Evolutionary conservation across 2,329 filamentous ascomycete genomes (phyloP).

Genomic region (Cadophora luteo-olivacea): DNA sequence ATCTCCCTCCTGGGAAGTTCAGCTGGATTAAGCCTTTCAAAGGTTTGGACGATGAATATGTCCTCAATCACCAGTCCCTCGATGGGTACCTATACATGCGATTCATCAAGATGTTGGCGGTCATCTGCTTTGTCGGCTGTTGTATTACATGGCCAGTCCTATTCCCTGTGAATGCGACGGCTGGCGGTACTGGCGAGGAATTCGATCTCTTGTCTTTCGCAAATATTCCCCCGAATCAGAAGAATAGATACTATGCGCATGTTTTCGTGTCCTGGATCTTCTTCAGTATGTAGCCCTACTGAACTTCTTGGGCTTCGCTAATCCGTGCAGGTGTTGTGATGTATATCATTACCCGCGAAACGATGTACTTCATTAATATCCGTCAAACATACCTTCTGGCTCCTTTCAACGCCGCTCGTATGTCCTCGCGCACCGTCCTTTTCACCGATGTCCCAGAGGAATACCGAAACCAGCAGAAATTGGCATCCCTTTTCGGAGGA

Average conservation of each 20-base stretch:
- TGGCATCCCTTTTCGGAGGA: conserved; percentile 80
- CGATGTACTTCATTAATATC: conserved; percentile 88
- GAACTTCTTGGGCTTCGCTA: neutral
- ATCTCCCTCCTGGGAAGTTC: conserved; percentile 63
- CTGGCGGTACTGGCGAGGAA: conserved; percentile 67
- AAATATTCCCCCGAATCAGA: conserved; percentile 67
- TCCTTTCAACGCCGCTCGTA: conserved; percentile 79
- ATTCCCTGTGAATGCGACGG: conserved; percentile 85
- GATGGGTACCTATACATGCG: conserved; percentile 92
- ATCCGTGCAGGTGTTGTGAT: conserved; percentile 71
- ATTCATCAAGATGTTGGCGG: conserved; percentile 78
- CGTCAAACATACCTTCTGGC: conserved; percentile 90
- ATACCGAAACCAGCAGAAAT: conserved; percentile 78
- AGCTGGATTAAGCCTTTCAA: conserved; percentile 73
- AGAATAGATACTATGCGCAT: conserved; percentile 79
- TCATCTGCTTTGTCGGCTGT: conserved; percentile 83
- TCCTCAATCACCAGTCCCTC: conserved; percentile 87
- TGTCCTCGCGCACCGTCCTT: conserved; percentile 89
- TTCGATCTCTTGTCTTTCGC: conserved; percentile 82
- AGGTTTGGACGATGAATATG: conserved; percentile 73
- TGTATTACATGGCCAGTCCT: conserved; percentile 82
- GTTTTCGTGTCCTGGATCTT: conserved; percentile 81
- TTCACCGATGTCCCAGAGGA: conserved; percentile 82
- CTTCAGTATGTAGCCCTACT: conserved; percentile 51
- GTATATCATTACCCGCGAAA: conserved; percentile 85